Percentiles rank a stretch among this genome's conserved stretches.
Conservation (phyloP, 768 basidiomycete species). For the Daedalea quercina region DNA sequence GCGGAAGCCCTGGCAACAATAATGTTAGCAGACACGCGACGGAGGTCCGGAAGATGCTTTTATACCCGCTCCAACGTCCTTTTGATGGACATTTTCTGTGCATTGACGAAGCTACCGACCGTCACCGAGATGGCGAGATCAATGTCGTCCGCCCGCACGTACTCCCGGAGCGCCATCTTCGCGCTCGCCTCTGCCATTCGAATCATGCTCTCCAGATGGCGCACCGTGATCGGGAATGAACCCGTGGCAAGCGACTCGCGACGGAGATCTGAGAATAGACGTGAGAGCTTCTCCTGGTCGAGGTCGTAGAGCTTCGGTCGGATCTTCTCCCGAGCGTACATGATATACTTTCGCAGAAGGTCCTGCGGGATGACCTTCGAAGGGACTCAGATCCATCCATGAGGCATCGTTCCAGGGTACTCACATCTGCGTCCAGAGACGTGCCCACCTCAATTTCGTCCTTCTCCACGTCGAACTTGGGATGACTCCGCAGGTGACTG, state of each 20-base stretch:
- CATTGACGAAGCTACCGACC: conserved; percentile 89
- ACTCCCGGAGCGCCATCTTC: conserved; percentile 96
- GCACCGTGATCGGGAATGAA: conserved; percentile 97
- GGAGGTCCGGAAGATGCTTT: conserved; percentile 8
- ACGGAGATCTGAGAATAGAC: conserved; percentile 92
- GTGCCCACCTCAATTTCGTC: conserved; percentile 96
- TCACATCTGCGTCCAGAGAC: conserved; percentile 81
- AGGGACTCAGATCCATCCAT: too few relatives aligned
- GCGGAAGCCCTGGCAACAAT: conserved; percentile 69
- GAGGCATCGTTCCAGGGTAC: conserved; percentile 19
- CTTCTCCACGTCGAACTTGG: conserved; percentile 76
- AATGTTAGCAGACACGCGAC: neutral
- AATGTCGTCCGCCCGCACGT: conserved; percentile 92
- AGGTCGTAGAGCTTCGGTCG: conserved; percentile 90
- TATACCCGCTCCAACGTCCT: conserved; percentile 91
- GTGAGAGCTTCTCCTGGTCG: conserved; percentile 91
- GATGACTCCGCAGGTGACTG: conserved; percentile 90
- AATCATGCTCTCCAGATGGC: conserved; percentile 98
- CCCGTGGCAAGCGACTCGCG: conserved; percentile 96
- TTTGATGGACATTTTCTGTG: conserved; percentile 98
- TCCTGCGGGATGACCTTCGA: conserved; percentile 93
- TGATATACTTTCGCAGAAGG: conserved; percentile 93
- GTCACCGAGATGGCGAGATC: conserved; percentile 96
- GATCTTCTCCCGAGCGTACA: conserved; percentile 94
- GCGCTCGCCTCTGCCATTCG: conserved; percentile 98